Base-by-base conservation (phyloP, 2,329 filamentous ascomycete species). In the Dactylonectria estremocensis region DNA sequence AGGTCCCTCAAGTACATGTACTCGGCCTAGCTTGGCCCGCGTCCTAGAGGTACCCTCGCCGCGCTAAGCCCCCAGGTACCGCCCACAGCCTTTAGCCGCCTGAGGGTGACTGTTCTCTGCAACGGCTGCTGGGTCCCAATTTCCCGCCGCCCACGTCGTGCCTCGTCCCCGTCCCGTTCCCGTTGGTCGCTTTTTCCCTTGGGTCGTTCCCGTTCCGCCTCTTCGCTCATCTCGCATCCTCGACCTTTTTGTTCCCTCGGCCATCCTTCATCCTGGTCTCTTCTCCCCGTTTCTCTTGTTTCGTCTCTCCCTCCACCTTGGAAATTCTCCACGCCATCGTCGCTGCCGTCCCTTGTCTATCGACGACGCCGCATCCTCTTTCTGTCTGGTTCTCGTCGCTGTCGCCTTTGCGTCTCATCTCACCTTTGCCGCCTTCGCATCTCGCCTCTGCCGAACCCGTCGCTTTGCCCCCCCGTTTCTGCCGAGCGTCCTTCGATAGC, bases 121-220 rank as follows among this genome's bases (percentile, higher is more conserved):
- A 75, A 75, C 73, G 68, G 28, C 63, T 56, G 63, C 35, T 53
- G 66, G 69, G 73, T 75, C 54, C 54, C 72, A 50, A 71, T 67
- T 66, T 68, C 50, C 72, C 70, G 64, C 61, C 66, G 67, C 61
- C 55, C 49, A 35, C 54, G 22, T 58, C 22, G 31, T 58, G 46
- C 35, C 45, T 64, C 58, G 61, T 64, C 37, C 54, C 54, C 24
- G 54, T 46, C 58, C 61, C 24, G 24, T 48, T 64, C 61, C 61
- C 24, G 24, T 48, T 64, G 54, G 54, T 58, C 61, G 52, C 45
- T 58, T 64, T 50, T 57, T 52, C 28, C 46, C 45, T 50, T 55
- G 33, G 43, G n/a, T n/a, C n/a, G n/a, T n/a, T n/a, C n/a, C 56
- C 43, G 52, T 50, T 50, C 52, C 52, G 31, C 43, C 31, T 40